Conservation (phyloP, 1,284 basidiomycete genomes). For the Caloboletus inedulis region DNA sequence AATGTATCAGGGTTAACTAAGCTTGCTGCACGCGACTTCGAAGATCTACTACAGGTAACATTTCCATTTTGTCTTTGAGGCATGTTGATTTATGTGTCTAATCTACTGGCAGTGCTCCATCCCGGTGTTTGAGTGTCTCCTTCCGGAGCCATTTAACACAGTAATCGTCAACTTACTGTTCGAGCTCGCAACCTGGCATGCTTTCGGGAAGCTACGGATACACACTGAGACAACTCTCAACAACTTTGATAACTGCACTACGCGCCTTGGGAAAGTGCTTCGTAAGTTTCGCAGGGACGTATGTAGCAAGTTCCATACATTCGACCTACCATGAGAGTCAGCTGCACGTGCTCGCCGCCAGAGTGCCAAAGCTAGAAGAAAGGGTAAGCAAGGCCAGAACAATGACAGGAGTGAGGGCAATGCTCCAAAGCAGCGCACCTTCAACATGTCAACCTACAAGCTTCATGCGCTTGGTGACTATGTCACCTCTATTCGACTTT, state of each 20-base stretch:
- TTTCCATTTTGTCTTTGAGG: neutral
- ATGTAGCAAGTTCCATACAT: neutral
- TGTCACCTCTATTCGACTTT: slow-evolving; percentile 23
- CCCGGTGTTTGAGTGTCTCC: slow-evolving; percentile 35
- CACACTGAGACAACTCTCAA: slow-evolving; percentile 31
- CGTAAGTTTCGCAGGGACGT: neutral
- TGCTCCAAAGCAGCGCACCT: slow-evolving; percentile 4
- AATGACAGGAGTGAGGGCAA: neutral
- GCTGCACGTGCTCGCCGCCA: neutral
- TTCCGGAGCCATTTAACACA: slow-evolving; percentile 26
- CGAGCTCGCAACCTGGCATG: slow-evolving; percentile 33
- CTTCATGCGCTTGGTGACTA: slow-evolving; percentile 36
- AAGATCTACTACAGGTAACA: slow-evolving; percentile 35
- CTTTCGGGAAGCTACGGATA: slow-evolving; percentile 32
- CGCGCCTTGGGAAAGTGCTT: neutral
- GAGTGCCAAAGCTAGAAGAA: neutral
- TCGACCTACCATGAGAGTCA: slow-evolving; percentile 7
- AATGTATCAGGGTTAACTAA: slow-evolving; percentile 9
- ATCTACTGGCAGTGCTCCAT: slow-evolving; percentile 37
- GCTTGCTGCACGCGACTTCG: slow-evolving; percentile 11
- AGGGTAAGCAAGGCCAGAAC: neutral
- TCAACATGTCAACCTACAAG: slow-evolving; percentile 35
- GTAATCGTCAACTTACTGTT: slow-evolving; percentile 15
- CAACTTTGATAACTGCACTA: slow-evolving; percentile 18
- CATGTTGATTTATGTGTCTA: too few species aligned